Percentiles rank a stretch among this genome's conserved stretches.
Conservation (phyloP, 2,329 filamentous ascomycete genomes). For the Reticulascus tulasneorum region DNA sequence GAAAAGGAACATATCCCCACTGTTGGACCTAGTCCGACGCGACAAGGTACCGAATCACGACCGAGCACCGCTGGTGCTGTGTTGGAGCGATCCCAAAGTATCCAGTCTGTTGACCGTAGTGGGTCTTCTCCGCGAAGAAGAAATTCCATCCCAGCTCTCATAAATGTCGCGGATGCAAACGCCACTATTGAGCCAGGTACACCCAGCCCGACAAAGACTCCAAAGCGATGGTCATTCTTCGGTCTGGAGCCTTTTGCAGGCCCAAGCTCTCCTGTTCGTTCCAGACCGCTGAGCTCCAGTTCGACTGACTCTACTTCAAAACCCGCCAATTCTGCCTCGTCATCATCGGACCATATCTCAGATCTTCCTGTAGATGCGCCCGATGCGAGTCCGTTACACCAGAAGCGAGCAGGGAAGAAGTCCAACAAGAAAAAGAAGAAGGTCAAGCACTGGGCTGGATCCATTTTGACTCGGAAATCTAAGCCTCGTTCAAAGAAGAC, state of each 20-base stretch:
- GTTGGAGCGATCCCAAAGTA: conserved; percentile 47
- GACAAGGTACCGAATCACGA: conserved; percentile 44
- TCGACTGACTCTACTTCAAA: conserved; percentile 36
- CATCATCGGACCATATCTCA: conserved; percentile 31
- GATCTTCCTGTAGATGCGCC: no score
- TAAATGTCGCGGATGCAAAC: conserved; percentile 33
- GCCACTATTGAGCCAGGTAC: conserved; percentile 27
- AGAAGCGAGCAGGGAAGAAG: conserved; percentile 27
- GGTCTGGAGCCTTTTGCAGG: conserved; percentile 52
- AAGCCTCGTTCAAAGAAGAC: conserved; percentile 41
- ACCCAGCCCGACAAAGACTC: conserved; percentile 46
- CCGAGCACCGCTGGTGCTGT: conserved; percentile 71
- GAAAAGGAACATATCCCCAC: conserved; percentile 12
- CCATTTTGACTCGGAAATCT: conserved; percentile 60
- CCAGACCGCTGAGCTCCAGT: conserved; percentile 42
- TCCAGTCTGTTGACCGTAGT: conserved; percentile 25
- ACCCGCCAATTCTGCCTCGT: conserved; percentile 9
- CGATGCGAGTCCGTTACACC: conserved; percentile 21
- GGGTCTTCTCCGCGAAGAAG: conserved; percentile 43
- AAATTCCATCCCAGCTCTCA: conserved; percentile 56
- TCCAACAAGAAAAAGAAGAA: conserved; percentile 62
- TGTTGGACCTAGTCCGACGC: conserved; percentile 35
- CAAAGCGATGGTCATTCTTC: conserved; percentile 61
- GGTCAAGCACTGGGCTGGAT: conserved; percentile 69
- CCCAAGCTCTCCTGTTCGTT: conserved; percentile 41